phyloP scores from a whole-genome alignment of 2,329 filamentous ascomycete species.

The Lachnellula cervina region DNA sequence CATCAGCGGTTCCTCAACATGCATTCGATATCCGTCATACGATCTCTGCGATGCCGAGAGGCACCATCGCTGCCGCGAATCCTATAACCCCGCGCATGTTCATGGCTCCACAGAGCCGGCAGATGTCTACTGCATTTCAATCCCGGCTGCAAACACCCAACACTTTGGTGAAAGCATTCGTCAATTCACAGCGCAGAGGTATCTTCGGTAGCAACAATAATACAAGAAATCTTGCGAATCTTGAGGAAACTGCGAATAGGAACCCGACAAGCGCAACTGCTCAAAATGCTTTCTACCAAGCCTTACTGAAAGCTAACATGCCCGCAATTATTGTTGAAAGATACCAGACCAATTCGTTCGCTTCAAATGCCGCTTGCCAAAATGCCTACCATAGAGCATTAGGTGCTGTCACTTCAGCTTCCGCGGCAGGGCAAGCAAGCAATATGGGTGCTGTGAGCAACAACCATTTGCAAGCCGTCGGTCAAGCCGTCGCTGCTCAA shows the following conservation, averaged over 20 bases:
- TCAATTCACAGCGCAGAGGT: constrained; percentile 19
- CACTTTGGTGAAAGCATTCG: constrained; percentile 6
- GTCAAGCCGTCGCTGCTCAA: constrained; percentile 74
- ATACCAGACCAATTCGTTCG: constrained; percentile 81
- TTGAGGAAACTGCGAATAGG: constrained; percentile 89
- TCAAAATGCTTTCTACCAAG: constrained; percentile 91
- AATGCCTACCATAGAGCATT: constrained; percentile 75
- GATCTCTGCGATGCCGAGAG: constrained; percentile 18
- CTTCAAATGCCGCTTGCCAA: constrained; percentile 72
- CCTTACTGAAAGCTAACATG: constrained; percentile 87
- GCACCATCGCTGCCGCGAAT: constrained; percentile 20
- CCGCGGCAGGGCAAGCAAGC: constrained; percentile 24
- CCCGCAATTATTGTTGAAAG: constrained; percentile 87
- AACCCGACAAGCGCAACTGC: constrained; percentile 82
- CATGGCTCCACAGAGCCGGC: constrained; percentile 13
- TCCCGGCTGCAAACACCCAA: constrained; percentile 15
- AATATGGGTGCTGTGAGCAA: constrained; percentile 40
- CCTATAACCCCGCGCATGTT: constrained; percentile 16
- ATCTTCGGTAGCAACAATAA: constrained; percentile 22
- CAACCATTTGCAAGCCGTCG: constrained; percentile 70
- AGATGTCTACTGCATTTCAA: constrained; percentile 22
- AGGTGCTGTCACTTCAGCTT: constrained; percentile 48
- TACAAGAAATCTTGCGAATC: constrained; percentile 64
- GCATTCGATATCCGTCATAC: constrained; percentile 13
- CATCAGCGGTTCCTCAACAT: constrained; percentile 11